These are phyloP conservation scores for Fomitopsis betulina DNA, from an alignment of 1,284 basidiomycete genomes.

Conservation along the genomic window DNA sequence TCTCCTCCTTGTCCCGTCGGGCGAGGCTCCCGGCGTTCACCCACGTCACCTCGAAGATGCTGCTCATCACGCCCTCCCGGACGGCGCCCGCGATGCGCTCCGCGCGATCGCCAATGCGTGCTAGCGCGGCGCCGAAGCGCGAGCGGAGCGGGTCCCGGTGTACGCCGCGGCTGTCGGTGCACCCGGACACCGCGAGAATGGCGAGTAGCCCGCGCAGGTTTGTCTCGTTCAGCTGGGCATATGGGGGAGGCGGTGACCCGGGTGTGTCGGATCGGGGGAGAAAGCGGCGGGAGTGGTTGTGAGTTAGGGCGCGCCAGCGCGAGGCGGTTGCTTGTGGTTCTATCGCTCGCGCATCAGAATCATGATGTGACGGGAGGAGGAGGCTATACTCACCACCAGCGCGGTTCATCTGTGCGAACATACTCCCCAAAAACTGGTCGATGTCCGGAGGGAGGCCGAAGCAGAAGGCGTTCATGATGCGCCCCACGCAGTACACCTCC, in stretches of 20 bases:
- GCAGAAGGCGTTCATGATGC: slow-evolving; percentile 33
- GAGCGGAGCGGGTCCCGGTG: slow-evolving; percentile 27
- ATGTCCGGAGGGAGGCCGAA: slow-evolving; percentile 31
- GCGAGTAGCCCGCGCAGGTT: slow-evolving; percentile 31
- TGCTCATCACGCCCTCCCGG: slow-evolving; percentile 32
- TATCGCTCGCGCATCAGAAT: slow-evolving; percentile 6
- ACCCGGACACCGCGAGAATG: slow-evolving; percentile 30
- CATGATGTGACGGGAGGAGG: background rate
- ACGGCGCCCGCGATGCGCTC: slow-evolving; percentile 27
- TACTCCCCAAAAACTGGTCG: slow-evolving; percentile 25
- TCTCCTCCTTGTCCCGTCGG: slow-evolving; percentile 15
- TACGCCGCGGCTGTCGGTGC: slow-evolving; percentile 26
- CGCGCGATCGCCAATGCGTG: slow-evolving; percentile 26
- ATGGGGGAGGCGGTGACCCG: slow-evolving; percentile 12
- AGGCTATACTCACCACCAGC: slow-evolving; percentile 26
- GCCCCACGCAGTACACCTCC: slow-evolving; percentile 32
- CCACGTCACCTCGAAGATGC: slow-evolving; percentile 29
- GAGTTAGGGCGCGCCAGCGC: slow-evolving; percentile 34
- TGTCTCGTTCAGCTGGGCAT: slow-evolving; percentile 16
- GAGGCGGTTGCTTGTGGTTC: slow-evolving; percentile 35
- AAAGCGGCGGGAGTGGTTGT: slow-evolving; percentile 27
- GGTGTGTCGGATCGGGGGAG: slow-evolving; percentile 17
- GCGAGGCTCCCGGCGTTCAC: slow-evolving; percentile 13
- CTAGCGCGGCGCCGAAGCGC: slow-evolving; percentile 25
- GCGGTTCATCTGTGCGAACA: slow-evolving; percentile 33